Evolutionary conservation across 176 grass and related monocot species (phyloP), one percentile per base, ranked within the genome.

Genomic region (Triticum aestivum): DNA sequence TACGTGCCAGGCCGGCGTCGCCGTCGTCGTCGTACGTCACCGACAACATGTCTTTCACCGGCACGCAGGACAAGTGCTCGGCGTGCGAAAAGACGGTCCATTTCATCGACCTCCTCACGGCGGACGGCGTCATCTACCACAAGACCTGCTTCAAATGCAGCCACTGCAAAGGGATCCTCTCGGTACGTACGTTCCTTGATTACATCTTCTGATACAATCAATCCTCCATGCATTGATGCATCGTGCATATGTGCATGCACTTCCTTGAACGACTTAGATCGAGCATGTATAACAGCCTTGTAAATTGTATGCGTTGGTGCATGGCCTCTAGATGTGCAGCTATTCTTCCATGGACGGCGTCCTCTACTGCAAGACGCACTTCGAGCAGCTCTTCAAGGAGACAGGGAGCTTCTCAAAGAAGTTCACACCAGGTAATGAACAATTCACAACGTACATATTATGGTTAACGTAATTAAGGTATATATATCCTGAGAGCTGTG

Each of bases 381-480:
- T 98, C 78, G 96, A 98, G 93, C 96, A 98, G 88, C 93, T 98
- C 78, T 94, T 98, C 88, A 98, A 98, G 90, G 96, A 98, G 84
- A 98, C 93, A 5, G 96, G 96, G 78, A 94, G 87, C 58, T 98
- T 95, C 86, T 94, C 86, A 24, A 98, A 94, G 81, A 96, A 96
- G 81, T 98, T 95, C 62, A 79, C 93, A 41, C 67, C 86, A 82
- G 89, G 95, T 98, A 65, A 72, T 12, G 23, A 17, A 30, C 12
- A 54, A 54, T 54, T 18, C 4, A 17, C 51, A 54, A 54, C 15
- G 15, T 54, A 54, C 51, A 26, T 26, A 26, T 18, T 54, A 2
- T 54, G 51, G 51, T 54, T 17, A 52, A 52, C 13, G 49, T 52
- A 52, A 52, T 17, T 52, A 52, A 17, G 49, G 4, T 49, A 1